Percentiles rank a stretch among this genome's conserved stretches.
These are phyloP conservation scores for Allium cepa DNA, from an alignment of 106 monocot species.

Conservation along the genomic window DNA sequence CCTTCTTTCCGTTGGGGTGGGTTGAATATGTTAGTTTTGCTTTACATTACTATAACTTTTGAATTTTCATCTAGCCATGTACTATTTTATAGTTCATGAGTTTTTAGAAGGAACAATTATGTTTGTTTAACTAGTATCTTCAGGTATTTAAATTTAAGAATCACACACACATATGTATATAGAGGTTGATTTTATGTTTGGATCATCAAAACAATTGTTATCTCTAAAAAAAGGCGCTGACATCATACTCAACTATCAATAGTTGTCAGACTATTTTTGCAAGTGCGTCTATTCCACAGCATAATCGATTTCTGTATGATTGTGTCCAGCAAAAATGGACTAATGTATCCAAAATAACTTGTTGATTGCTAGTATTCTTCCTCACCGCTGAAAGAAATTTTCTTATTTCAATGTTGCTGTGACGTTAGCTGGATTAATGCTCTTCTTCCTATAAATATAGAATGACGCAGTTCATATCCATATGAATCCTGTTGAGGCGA, in stretches of 20 bases:
- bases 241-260: constrained; percentile 52
- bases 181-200: constrained; percentile 94
- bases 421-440: not conserved
- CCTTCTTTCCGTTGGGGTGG: too few species aligned
- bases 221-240: constrained; percentile 71
- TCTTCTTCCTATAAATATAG: constrained; percentile 29
- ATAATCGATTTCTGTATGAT: constrained; percentile 78
- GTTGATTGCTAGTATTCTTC: not conserved
- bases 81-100: not conserved
- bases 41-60: too few species aligned
- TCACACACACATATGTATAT: too few species aligned
- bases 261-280: constrained; percentile 81
- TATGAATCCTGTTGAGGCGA: constrained; percentile 77
- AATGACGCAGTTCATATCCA: constrained; percentile 85
- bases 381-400: not conserved
- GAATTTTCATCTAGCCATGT: too few species aligned
- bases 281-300: constrained; percentile 94
- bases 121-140: not conserved
- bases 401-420: not conserved
- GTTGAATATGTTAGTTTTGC: too few species aligned
- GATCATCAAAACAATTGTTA: constrained; percentile 65
- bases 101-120: not conserved
- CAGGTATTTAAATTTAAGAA: too few species aligned
- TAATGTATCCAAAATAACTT: constrained; percentile 36
- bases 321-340: constrained; percentile 96